Evolutionary conservation across 495 filamentous ascomycete species (phyloP).

Genomic region (Corynascus novoguineensis): DNA sequence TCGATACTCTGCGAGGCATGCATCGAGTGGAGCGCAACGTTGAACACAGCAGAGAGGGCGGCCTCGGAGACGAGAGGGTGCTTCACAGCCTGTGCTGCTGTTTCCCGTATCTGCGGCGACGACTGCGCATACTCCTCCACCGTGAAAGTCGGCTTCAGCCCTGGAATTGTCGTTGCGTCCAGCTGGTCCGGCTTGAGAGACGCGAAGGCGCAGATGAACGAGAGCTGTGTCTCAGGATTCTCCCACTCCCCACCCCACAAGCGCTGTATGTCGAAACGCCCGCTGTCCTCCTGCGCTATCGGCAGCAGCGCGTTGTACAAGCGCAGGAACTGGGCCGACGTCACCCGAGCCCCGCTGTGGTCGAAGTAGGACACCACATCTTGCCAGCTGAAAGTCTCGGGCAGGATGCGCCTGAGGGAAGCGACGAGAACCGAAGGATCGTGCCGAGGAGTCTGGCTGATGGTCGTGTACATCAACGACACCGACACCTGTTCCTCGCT

Average conservation of each 20-base stretch:
- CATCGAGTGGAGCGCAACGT: conserved; percentile 63
- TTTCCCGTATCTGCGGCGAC: conserved; percentile 60
- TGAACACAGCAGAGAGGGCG: conserved; percentile 75
- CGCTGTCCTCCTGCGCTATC: conserved; percentile 53
- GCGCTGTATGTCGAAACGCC: conserved; percentile 62
- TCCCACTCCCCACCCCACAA: conserved; percentile 93
- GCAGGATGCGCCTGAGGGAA: conserved; percentile 41
- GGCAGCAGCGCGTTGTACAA: conserved; percentile 71
- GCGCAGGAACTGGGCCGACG: conserved; percentile 69
- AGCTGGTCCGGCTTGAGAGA: conserved; percentile 63
- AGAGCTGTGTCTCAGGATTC: conserved; percentile 77
- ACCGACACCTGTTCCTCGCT: conserved; percentile 76
- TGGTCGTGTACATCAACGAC: conserved; percentile 67
- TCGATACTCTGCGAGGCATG: conserved; percentile 60
- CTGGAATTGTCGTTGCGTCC: conserved; percentile 75
- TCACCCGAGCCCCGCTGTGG: conserved; percentile 67
- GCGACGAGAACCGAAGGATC: conserved; percentile 68
- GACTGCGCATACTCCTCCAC: conserved; percentile 69
- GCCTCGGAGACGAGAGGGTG: conserved; percentile 86
- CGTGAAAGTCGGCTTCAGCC: conserved; percentile 71
- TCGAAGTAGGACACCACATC: conserved; percentile 78
- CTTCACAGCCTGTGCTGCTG: conserved; percentile 67
- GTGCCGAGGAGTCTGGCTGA: conserved; percentile 68
- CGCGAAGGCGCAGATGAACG: conserved; percentile 78
- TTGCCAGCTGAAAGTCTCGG: conserved; percentile 70